A percentile compares a stretch with the other conserved stretches of the same genome.
These are phyloP conservation scores for Eucalyptus globulus DNA, from an alignment of 345 rosid genomes.

Conservation along the genomic window DNA sequence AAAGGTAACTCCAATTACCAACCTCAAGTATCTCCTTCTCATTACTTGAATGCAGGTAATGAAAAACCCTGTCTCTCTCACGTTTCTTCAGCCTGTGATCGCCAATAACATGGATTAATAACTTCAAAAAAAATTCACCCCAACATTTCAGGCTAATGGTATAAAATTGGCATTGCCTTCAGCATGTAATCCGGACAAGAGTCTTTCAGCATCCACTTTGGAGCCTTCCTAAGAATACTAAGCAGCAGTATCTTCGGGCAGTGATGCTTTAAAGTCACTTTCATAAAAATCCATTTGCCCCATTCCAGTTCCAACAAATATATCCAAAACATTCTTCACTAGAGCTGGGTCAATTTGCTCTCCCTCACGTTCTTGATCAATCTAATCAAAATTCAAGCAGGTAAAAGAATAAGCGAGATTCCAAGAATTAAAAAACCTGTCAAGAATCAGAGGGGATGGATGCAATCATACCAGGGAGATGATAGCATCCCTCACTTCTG, in stretches of 20 bases:
- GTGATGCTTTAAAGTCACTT: constrained; percentile 33
- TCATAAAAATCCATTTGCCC: constrained; percentile 27
- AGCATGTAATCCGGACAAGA: constrained; percentile 42
- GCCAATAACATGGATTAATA: background rate
- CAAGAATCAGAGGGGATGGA: background rate
- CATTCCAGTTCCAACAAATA: constrained; percentile 53
- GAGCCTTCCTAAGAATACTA: constrained; percentile 80
- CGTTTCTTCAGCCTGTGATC: constrained; percentile 26
- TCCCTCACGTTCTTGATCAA: constrained; percentile 45
- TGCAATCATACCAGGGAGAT: constrained; percentile 26
- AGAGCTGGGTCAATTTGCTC: constrained; percentile 49
- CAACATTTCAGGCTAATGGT: background rate
- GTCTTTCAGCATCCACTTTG: constrained; percentile 68
- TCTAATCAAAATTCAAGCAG: constrained; percentile 5
- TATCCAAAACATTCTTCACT: constrained; percentile 36
- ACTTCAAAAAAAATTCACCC: background rate
- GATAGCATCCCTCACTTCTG: constrained; percentile 35
- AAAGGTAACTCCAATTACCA: background rate
- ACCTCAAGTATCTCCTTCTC: constrained; percentile 47
- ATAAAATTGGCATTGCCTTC: background rate
- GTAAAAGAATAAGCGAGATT: background rate
- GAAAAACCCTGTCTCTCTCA: constrained; percentile 36
- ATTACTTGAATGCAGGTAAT: constrained; percentile 33
- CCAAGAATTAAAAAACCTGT: background rate
- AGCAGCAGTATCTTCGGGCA: constrained; percentile 57